phyloP scores from a whole-genome alignment of 129 eudicot genomes.

The Centella asiatica region DNA sequence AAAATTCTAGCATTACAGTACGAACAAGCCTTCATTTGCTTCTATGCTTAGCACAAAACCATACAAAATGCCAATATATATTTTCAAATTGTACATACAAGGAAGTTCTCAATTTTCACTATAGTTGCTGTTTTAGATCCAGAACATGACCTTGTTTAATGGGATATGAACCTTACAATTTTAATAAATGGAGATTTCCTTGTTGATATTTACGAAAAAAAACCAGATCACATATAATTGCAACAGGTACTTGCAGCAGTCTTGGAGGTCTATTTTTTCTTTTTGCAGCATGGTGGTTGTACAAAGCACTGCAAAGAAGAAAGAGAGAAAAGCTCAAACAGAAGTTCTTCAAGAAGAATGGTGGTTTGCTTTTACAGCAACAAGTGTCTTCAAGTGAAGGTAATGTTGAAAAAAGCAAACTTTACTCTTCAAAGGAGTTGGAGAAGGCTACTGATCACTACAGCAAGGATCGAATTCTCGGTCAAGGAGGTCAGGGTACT shows the following conservation, averaged over 20 bases:
- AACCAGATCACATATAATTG: no score
- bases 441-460: neutral
- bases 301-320: neutral
- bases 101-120: no score
- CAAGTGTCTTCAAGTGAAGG: neutral
- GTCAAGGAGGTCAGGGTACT: slow-evolving; percentile 5
- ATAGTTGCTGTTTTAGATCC: no score
- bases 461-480: slow-evolving; percentile 1
- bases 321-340: neutral
- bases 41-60: no score
- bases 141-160: no score
- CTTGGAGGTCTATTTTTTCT: neutral
- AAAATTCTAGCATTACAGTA: no score
- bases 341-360: neutral
- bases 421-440: neutral
- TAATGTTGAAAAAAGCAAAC: neutral
- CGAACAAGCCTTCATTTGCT: no score
- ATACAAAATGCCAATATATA: no score
- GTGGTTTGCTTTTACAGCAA: neutral
- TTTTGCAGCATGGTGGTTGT: neutral
- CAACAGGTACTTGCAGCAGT: neutral
- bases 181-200: no score
- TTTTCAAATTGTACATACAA: no score
- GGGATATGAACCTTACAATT: no score
- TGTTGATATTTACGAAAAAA: no score